These are phyloP conservation scores for Myriosclerotinia scirpicola DNA, from an alignment of 2,329 filamentous ascomycete species.

Conservation along the genomic window DNA sequence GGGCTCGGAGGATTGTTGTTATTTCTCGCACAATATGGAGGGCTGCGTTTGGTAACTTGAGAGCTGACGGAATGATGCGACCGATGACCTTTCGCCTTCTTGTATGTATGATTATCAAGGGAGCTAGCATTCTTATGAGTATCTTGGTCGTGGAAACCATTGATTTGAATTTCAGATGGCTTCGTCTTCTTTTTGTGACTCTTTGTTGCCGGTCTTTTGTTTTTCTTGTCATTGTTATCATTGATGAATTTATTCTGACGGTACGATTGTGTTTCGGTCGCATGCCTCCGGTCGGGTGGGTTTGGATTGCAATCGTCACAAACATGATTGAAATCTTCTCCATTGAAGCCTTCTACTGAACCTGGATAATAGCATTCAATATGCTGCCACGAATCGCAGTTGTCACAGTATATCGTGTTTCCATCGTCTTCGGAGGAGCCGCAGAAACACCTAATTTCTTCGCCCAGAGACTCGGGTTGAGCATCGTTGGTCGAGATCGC, in stretches of 20 bases:
- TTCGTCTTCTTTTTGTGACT: slow-evolving; percentile 87
- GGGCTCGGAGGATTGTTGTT: slow-evolving; percentile 67
- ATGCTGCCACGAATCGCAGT: slow-evolving; percentile 97
- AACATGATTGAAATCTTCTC: slow-evolving; percentile 74
- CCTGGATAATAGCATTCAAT: slow-evolving; percentile 90
- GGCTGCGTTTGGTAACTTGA: slow-evolving; percentile 60
- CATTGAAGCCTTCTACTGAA: slow-evolving; percentile 69
- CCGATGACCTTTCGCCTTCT: slow-evolving; percentile 83
- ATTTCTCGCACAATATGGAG: slow-evolving; percentile 60
- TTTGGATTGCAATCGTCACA: slow-evolving; percentile 88
- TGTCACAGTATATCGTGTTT: slow-evolving; percentile 94
- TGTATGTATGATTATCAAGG: slow-evolving; percentile 57
- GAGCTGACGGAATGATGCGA: slow-evolving; percentile 73
- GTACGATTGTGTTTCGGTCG: slow-evolving; percentile 69
- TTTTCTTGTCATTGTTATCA: slow-evolving; percentile 62
- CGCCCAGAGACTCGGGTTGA: slow-evolving; percentile 54
- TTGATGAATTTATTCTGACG: slow-evolving; percentile 53
- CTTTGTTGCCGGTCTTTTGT: slow-evolving; percentile 74
- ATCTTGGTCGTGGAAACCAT: slow-evolving; percentile 62
- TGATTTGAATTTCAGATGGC: slow-evolving; percentile 64
- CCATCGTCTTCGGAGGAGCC: slow-evolving; percentile 92
- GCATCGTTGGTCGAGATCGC: slow-evolving; percentile 35
- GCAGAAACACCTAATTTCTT: slow-evolving; percentile 97
- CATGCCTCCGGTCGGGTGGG: slow-evolving; percentile 68
- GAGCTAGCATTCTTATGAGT: slow-evolving; percentile 49